Base-by-base conservation (phyloP, 2,329 filamentous ascomycete genomes). In the Colletotrichum sp. region DNA sequence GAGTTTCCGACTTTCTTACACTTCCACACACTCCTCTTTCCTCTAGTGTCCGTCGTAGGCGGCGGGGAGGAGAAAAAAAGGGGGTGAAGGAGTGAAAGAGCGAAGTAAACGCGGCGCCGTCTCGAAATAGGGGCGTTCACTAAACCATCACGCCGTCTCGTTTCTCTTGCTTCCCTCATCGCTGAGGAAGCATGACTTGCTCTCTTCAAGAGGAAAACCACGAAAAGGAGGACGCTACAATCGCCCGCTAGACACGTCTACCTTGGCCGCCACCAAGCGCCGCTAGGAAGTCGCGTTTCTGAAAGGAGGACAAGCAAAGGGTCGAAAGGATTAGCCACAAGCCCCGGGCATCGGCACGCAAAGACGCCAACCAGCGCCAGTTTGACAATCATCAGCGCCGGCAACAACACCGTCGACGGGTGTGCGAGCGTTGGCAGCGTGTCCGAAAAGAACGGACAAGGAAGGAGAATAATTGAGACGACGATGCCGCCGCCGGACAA, bases 361-460 rank as follows among this genome's bases (percentile, higher is more conserved):
- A 26, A 32, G n/a, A 39, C 32, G 28, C 14, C 59, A 39, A 21
- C 60, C 60, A 67, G 55, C 68, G 26, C 71, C 67, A 71, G 13
- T 36, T 36, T 26, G 24, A 39, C 66, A 68, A 36, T 26, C 48
- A 30, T 36, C 57, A 64, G 7, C 67, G 24, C 60, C 72, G 63
- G n/a, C 67, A 21, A 43, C 60, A 39, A 18, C 72, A 34, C 68
- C 72, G 39, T 60, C 21, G 69, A 68, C 73, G 73, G 68, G 57
- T 66, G 57, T 55, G 36, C 28, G 69, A 75, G 69, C 73, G 73
- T 75, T 75, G 73, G 63, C 59, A 55, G 69, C 30, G 30, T 39
- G 61, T 26, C 32, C 59, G 30, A 63, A 32, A 21, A 63, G 10
- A 24, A 28, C 26, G 59, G n/a, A 30, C 28, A 36, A 59, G 52